These are phyloP conservation scores for Phialophora tarda DNA, from an alignment of 2,329 filamentous ascomycete genomes.

Conservation along the genomic window DNA sequence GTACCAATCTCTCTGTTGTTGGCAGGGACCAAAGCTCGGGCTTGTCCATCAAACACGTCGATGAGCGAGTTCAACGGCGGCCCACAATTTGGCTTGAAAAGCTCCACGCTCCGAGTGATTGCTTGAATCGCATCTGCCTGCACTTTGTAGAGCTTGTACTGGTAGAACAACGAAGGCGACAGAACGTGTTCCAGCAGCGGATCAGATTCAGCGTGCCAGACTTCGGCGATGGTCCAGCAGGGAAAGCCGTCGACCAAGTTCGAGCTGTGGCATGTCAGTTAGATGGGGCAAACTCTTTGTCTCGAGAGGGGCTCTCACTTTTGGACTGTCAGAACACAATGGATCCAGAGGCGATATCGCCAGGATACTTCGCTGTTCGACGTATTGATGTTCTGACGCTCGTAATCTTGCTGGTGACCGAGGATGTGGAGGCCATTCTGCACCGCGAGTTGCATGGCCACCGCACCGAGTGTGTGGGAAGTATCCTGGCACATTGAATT, in stretches of 20 bases:
- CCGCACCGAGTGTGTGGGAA: slow-evolving; percentile 20
- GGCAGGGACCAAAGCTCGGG: slow-evolving; percentile 13
- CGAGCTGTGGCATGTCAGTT: slow-evolving; percentile 13
- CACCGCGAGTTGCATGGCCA: slow-evolving; percentile 25
- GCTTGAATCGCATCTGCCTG: slow-evolving; percentile 20
- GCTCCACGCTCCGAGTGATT: slow-evolving; percentile 16
- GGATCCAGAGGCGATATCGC: slow-evolving; percentile 24
- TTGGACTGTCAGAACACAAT: slow-evolving; percentile 21
- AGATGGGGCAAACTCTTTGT: not conserved
- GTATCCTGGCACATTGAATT: slow-evolving; percentile 20
- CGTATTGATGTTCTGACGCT: slow-evolving; percentile 20
- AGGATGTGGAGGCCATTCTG: slow-evolving; percentile 25
- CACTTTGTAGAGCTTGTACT: slow-evolving; percentile 19
- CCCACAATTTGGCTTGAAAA: slow-evolving; percentile 1
- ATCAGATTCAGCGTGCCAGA: slow-evolving; percentile 5
- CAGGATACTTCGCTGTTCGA: slow-evolving; percentile 12
- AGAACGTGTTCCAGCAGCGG: slow-evolving; percentile 10
- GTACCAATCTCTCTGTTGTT: slow-evolving; percentile 10
- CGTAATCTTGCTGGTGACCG: slow-evolving; percentile 24
- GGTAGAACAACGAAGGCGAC: slow-evolving; percentile 15
- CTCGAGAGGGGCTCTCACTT: slow-evolving; percentile 9
- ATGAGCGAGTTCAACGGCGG: slow-evolving; percentile 22
- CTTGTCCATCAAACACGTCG: slow-evolving; percentile 24
- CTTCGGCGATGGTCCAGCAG: slow-evolving; percentile 13
- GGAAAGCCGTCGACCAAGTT: slow-evolving; percentile 23